Base-by-base conservation (phyloP, 495 filamentous ascomycete species). In the Hyphodiscus hymeniophilus region DNA sequence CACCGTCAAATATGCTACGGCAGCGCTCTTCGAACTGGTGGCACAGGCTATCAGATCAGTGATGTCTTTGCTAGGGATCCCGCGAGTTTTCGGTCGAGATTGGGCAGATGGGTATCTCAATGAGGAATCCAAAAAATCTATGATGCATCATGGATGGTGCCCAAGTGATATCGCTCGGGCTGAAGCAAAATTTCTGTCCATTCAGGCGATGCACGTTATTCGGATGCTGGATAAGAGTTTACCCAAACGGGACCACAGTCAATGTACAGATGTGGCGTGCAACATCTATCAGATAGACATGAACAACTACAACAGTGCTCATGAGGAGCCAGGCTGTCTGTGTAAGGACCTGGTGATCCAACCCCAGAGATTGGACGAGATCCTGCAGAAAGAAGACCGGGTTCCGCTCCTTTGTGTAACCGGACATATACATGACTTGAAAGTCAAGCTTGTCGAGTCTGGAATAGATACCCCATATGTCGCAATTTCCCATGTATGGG, bases 401-500 rank as follows among this genome's bases (percentile, higher is more conserved):
- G 48, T 47, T 26, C 59, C 59, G 0, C 20, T 62, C 10, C 38
- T 60, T 24, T 21, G 22, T 1, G 26, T 57, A 34, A 36, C 41
- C 5, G 26, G 34, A n/a, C 47, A 51, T 16, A 6, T 30, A 1
- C 53, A 56, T 11, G 38, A 54, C 18, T 22, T 45, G 38, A 50
- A 1, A 13, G 13, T 54, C 12, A 30, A 50, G 12, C 47, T 59
- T 10, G 44, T 55, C 20, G 32, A 44, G 10, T 54, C 26, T 22
- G 20, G 6, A 6, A 21, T 34, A 13, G 42, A 46, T 7, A 41
- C 30, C 2, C 51, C 50, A 42, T 63, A 58, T 42, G 38, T 61
- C 2, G 61, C 64, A 0, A 42, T 67, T 16, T 65, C 63, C 13
- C 63, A 67, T 44, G 59, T 65, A 7, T 67, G 64, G 64, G 55